These are phyloP conservation scores for Senecio squalidus DNA, from an alignment of 140 eudicot genomes.

Conservation along the genomic window DNA sequence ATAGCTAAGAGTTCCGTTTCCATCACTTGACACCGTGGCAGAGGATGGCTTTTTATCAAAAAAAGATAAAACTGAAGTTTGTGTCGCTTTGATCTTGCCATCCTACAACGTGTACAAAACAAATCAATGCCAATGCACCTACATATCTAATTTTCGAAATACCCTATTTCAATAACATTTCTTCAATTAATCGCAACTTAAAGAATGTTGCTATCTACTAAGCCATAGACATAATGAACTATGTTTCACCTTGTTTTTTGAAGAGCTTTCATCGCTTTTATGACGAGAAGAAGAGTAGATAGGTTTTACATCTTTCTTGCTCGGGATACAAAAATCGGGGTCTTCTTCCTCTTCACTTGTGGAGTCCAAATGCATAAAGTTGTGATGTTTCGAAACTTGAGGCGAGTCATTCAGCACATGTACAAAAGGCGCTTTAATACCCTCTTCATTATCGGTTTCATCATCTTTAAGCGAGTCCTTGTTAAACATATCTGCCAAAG, in stretches of 20 bases:
- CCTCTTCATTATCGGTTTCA: slow-evolving; percentile 23
- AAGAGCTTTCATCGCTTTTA: slow-evolving; percentile 20
- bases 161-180: neutral
- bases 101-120: slow-evolving; percentile 38
- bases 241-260: slow-evolving; percentile 44
- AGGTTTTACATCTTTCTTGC: slow-evolving; percentile 17
- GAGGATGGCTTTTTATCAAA: slow-evolving; percentile 26
- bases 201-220: no score
- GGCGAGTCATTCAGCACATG: slow-evolving; percentile 51
- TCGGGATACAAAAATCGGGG: slow-evolving; percentile 26
- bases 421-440: slow-evolving; percentile 23
- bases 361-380: slow-evolving; percentile 51
- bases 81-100: slow-evolving; percentile 30
- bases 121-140: neutral
- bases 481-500: slow-evolving; percentile 60
- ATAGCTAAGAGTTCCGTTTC: slow-evolving; percentile 52
- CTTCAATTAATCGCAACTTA: neutral
- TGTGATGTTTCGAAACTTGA: slow-evolving; percentile 30
- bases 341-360: slow-evolving; percentile 63
- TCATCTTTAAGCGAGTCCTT: slow-evolving; percentile 32
- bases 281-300: slow-evolving; percentile 13
- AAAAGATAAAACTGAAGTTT: slow-evolving; percentile 42
- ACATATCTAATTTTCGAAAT: neutral
- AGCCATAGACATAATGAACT: no score
- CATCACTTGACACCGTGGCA: slow-evolving; percentile 16